Base-by-base conservation (phyloP, 768 basidiomycete species). In the Obba rivulosa region DNA sequence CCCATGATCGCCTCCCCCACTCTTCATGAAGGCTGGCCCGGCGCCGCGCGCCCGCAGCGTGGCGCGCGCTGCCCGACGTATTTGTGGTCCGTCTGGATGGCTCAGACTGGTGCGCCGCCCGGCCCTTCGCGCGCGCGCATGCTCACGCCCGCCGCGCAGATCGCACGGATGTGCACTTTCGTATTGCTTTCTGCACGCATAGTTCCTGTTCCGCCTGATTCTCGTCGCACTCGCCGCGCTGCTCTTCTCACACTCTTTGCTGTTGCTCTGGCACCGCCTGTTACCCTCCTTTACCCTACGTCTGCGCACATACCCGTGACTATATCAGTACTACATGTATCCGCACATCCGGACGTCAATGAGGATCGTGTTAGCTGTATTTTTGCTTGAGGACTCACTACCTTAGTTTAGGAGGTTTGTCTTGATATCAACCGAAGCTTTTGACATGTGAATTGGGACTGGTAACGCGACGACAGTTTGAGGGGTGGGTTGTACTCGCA, bases 241-340 rank as follows among this genome's bases (percentile, higher is more conserved):
- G 37, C 16, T n/a, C 37, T 39, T 16, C 31, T 21, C 37, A 14
- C 21, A 18, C 40, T 36, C 39, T 13, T 25, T 43, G 34, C 50
- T 46, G 14, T 40, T 9, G 43, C 22, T n/a, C n/a, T n/a, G n/a
- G n/a, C n/a, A n/a, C n/a, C n/a, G n/a, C n/a, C 41, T 43, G 52
- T 56, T 53, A 56, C 51, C 51, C 55, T 53, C 51, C 43, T 51
- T 53, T 50, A 56, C 49, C 49, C 51, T 50, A 49, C 46, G 41
- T 51, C 40, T 51, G 45, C 48, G 43, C 51, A 46, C 55, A 56
- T 56, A 56, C 55, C 55, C 55, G 28, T 31, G 28, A 31, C 13
- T 31, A 31, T 31, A 31, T 31, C 5, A 31, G 28, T 31, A 31
- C 28, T 31, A 13, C 28, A 31, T 31, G 28, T 31, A 31, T 31